Evolutionary conservation across 768 basidiomycete species (phyloP).

Genomic region (Chalciporus pseudorubinellus): DNA sequence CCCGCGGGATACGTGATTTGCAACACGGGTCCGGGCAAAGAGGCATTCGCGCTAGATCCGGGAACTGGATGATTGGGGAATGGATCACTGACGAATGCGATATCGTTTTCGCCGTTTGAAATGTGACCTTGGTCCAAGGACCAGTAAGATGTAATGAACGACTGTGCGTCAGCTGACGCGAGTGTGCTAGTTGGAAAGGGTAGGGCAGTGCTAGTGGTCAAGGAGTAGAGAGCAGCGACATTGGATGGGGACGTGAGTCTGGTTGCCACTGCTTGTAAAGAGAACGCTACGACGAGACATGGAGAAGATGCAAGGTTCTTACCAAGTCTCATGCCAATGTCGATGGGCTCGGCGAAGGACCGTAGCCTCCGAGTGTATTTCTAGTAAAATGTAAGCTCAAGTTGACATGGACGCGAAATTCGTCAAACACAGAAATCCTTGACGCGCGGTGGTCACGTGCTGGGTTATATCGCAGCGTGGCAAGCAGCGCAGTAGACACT

Average conservation of each 20-base stretch:
- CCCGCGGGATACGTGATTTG: constrained; percentile 63
- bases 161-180: constrained; percentile 46
- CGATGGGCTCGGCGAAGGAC: too few relatives aligned
- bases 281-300: background rate
- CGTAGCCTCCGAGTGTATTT: too few relatives aligned
- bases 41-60: constrained; percentile 27
- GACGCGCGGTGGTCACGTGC: constrained; percentile 24
- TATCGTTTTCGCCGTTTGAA: constrained; percentile 52
- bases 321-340: background rate
- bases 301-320: too few relatives aligned
- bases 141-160: constrained; percentile 56
- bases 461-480: constrained; percentile 8
- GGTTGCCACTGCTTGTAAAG: constrained; percentile 1
- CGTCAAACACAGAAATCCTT: too few relatives aligned
- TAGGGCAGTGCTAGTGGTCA: constrained; percentile 59
- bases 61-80: constrained; percentile 52
- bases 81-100: constrained; percentile 66
- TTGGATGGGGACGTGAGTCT: constrained; percentile 11
- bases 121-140: constrained; percentile 58
- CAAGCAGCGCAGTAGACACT: constrained; percentile 1
- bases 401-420: too few relatives aligned
- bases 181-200: constrained; percentile 66
- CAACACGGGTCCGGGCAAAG: constrained; percentile 38
- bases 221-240: constrained; percentile 50
- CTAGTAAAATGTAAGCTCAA: too few relatives aligned